Base-by-base conservation (phyloP, 2,329 filamentous ascomycete genomes). In the Pestalotiopsis sp. region DNA sequence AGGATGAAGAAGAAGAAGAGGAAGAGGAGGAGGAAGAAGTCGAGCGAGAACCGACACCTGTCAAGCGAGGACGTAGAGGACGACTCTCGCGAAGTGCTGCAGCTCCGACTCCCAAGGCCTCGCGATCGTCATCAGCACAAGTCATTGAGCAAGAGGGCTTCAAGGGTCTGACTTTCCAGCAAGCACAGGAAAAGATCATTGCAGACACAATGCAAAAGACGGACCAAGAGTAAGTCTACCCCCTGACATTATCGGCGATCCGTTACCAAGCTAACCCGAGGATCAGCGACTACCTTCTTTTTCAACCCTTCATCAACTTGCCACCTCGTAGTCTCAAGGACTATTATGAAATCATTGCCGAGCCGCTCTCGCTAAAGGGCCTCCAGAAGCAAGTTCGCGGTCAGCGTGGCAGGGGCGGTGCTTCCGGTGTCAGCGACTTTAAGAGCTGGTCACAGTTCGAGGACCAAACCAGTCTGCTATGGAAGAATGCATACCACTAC, bases 401-500 rank as follows among this genome's bases (percentile, higher is more conserved):
- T 36, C 87, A 91, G 36, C 88, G 92, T 71, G 91, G 92, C 25
- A 88, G 92, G 59, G 87, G 88, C 57, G 87, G 89, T 31, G 85
- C 88, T 6, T 91, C 91, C 0, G 87, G 87, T 1, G 75, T 85
- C 4, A 90, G 85, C 63, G 90, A 94, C 62, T 93, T 94, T 80
- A 95, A 93, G 78, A 92, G 84, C 64, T 98, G 95, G 95, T 87
- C 90, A 68, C 87, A 90, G 0, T 93, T 97, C 72, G 93, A 94
- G 77, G 90, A 94, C 66, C 92, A 93, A 75, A 86, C 93, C 13
- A 92, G 90, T 74, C 86, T 93, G 66, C 90, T 98, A 58, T 98
- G 95, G 95, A 87, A 87, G 63, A 98, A 98, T 79, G 94, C 94
- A 0, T 92, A 90, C 75, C 91, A 91, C 69, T 98, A 95, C 83